Conservation (phyloP, 805 yeast species). For the Hanseniaspora occidentalis region DNA sequence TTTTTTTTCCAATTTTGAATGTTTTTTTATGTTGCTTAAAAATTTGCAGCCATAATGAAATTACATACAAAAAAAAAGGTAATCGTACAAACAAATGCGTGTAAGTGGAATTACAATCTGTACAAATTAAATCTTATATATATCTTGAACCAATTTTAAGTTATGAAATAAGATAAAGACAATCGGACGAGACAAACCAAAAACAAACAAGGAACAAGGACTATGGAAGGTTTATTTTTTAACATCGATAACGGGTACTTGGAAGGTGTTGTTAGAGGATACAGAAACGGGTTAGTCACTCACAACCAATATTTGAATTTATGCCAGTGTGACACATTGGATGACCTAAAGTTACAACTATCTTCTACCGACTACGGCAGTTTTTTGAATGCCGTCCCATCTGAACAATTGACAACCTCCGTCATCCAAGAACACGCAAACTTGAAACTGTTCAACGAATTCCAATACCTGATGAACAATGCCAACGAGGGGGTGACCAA, state of each 20-base stretch:
- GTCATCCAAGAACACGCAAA: constrained; percentile 64
- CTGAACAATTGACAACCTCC: constrained; percentile 68
- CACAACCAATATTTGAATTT: constrained; percentile 77
- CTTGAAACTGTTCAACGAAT: constrained; percentile 66
- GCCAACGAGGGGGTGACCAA: constrained; percentile 61
- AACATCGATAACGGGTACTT: constrained; percentile 83
- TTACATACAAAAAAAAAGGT: background rate
- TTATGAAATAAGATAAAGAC: too few relatives aligned
- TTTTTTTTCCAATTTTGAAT: too few relatives aligned
- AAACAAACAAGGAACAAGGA: background rate
- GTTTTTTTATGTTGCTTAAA: too few relatives aligned
- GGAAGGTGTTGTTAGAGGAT: constrained; percentile 93
- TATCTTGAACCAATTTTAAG: too few relatives aligned
- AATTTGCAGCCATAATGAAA: background rate
- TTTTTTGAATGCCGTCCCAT: constrained; percentile 69
- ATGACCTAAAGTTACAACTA: constrained; percentile 85
- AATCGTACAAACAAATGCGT: too few relatives aligned
- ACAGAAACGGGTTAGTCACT: constrained; percentile 70
- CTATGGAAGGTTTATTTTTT: constrained; percentile 89
- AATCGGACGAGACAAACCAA: background rate
- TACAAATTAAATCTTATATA: too few relatives aligned
- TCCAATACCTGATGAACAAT: constrained; percentile 73
- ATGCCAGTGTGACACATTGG: constrained; percentile 91
- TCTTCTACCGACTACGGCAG: constrained; percentile 95
- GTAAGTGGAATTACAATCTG: too few relatives aligned